These are phyloP conservation scores for Boletus edulis DNA, from an alignment of 768 basidiomycete genomes.

Conservation along the genomic window DNA sequence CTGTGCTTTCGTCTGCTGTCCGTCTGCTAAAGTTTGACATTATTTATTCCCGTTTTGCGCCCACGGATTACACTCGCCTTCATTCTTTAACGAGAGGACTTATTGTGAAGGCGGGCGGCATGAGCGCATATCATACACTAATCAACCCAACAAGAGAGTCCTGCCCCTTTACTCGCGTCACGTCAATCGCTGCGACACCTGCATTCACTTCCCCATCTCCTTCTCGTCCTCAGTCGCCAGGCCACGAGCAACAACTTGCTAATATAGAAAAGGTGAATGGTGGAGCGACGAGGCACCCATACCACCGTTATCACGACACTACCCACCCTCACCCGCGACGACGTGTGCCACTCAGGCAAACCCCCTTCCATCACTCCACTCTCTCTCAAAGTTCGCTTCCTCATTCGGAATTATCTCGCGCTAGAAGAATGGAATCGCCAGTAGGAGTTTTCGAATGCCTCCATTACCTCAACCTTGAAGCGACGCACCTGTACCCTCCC, in stretches of 20 bases:
- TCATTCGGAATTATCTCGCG: slow-evolving; percentile 34
- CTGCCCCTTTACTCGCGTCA: slow-evolving; percentile 49
- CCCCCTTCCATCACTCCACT: slow-evolving; percentile 21
- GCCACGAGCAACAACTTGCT: not conserved
- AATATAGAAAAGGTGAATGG: not conserved
- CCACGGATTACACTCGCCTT: slow-evolving; percentile 52
- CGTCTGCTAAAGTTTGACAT: slow-evolving; percentile 59
- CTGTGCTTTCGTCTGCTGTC: slow-evolving; percentile 47
- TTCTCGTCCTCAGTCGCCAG: slow-evolving; percentile 33
- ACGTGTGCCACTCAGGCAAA: slow-evolving; percentile 8
- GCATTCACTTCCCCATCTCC: slow-evolving; percentile 27
- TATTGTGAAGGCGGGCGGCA: slow-evolving; percentile 55
- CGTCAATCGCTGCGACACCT: slow-evolving; percentile 37
- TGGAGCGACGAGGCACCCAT: not conserved
- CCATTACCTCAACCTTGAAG: slow-evolving; percentile 65
- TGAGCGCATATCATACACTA: slow-evolving; percentile 59
- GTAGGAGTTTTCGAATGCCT: slow-evolving; percentile 77
- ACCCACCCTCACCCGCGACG: slow-evolving; percentile 2
- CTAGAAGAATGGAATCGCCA: slow-evolving; percentile 43
- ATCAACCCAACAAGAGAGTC: slow-evolving; percentile 59
- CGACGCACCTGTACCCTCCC: slow-evolving; percentile 49
- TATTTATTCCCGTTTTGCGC: slow-evolving; percentile 56
- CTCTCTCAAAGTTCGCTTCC: slow-evolving; percentile 39
- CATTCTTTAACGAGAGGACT: slow-evolving; percentile 51
- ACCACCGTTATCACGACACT: not conserved